A percentile compares a stretch with the other conserved stretches of the same genome.
Conservation (phyloP, 2,329 filamentous ascomycete species). For the Pyrenophora graminea region DNA sequence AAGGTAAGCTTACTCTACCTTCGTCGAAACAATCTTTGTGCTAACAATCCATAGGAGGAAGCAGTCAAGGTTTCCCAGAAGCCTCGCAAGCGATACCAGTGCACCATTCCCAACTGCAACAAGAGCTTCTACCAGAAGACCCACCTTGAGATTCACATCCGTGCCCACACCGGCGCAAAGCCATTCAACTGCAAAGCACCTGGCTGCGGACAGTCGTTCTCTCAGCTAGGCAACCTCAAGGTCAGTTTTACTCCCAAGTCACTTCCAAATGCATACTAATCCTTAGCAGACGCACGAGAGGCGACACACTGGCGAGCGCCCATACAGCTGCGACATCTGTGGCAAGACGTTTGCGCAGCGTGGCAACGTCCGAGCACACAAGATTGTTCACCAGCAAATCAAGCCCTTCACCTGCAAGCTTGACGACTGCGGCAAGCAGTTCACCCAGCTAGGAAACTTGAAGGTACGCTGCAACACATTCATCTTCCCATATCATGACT, state of each 20-base stretch:
- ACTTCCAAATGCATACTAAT: slow-evolving; percentile 13
- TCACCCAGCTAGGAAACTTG: slow-evolving; percentile 88
- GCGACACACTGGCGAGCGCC: slow-evolving; percentile 84
- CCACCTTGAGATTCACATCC: slow-evolving; percentile 85
- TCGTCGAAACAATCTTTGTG: not conserved
- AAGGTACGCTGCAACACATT: slow-evolving; percentile 62
- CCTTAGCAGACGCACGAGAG: slow-evolving; percentile 74
- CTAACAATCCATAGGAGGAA: slow-evolving; percentile 26
- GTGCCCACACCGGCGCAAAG: slow-evolving; percentile 86
- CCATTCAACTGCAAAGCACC: slow-evolving; percentile 78
- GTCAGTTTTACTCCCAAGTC: slow-evolving; percentile 51
- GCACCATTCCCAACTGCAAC: slow-evolving; percentile 72
- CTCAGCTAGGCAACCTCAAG: slow-evolving; percentile 88
- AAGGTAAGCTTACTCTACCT: slow-evolving; percentile 34
- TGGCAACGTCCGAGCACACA: slow-evolving; percentile 82
- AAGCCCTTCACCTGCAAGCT: slow-evolving; percentile 83
- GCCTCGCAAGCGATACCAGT: slow-evolving; percentile 71
- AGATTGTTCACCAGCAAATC: slow-evolving; percentile 74
- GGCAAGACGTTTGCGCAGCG: slow-evolving; percentile 83
- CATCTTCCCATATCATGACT: slow-evolving; percentile 6
- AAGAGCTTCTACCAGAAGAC: slow-evolving; percentile 91
- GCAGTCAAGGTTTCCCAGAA: slow-evolving; percentile 40
- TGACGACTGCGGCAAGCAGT: slow-evolving; percentile 83
- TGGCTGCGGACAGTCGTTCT: slow-evolving; percentile 78
- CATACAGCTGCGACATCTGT: slow-evolving; percentile 78